A percentile compares a stretch with the other conserved stretches of the same genome.
These are phyloP conservation scores for Mycogone perniciosa DNA, from an alignment of 2,329 filamentous ascomycete species.

Conservation along the genomic window DNA sequence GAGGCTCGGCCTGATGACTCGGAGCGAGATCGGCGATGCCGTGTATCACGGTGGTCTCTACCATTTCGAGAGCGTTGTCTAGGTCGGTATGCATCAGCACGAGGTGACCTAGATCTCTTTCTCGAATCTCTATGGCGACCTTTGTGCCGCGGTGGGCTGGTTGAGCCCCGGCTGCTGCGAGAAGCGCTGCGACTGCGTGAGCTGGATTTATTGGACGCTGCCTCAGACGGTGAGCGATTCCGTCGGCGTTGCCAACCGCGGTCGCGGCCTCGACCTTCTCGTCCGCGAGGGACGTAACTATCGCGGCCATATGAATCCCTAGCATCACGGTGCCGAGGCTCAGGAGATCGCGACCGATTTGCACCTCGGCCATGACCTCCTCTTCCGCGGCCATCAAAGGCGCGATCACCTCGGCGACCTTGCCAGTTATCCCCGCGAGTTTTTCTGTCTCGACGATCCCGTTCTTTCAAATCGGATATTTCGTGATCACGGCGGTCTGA, in stretches of 20 bases:
- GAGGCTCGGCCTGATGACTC: constrained; percentile 34
- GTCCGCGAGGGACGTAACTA: constrained; percentile 46
- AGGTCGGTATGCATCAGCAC: constrained; percentile 22
- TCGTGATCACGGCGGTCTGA: constrained; percentile 67
- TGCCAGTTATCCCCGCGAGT: constrained; percentile 49
- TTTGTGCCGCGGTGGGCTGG: constrained; percentile 29
- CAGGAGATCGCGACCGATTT: constrained; percentile 43
- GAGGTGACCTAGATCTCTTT: constrained; percentile 36
- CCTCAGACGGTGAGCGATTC: constrained; percentile 30
- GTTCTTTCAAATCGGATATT: constrained; percentile 59
- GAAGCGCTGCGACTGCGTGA: constrained; percentile 30
- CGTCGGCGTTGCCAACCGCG: constrained; percentile 33
- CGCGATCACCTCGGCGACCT: constrained; percentile 47
- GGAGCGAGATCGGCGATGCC: constrained; percentile 27
- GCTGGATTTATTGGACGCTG: constrained; percentile 24
- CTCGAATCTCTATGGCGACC: constrained; percentile 27
- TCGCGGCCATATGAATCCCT: constrained; percentile 43
- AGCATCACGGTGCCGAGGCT: constrained; percentile 36
- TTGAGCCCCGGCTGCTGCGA: constrained; percentile 26
- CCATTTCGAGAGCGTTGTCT: constrained; percentile 18
- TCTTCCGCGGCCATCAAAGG: constrained; percentile 37
- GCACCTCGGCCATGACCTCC: constrained; percentile 30
- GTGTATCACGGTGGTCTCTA: constrained; percentile 16
- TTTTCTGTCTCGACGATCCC: constrained; percentile 51
- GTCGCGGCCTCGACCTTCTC: constrained; percentile 33